Percentiles rank a stretch among this genome's conserved stretches.
phyloP scores from a whole-genome alignment of 148 eudicot species.

The Euryodendron excelsum region DNA sequence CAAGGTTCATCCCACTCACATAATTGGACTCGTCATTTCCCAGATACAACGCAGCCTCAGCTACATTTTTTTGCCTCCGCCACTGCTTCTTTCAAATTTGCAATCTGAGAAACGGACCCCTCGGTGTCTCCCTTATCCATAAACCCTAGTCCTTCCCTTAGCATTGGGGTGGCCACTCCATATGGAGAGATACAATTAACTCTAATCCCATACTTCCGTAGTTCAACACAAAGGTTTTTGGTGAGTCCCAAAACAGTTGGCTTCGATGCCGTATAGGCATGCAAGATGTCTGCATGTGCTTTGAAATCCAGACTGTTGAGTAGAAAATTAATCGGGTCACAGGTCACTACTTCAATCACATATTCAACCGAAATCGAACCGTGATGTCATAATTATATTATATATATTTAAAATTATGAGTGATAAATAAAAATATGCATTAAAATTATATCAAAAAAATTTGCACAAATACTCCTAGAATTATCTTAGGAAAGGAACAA shows the following conservation, averaged over 20 bases:
- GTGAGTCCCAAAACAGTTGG: conserved; percentile 36
- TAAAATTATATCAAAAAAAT: no score
- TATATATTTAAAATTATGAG: no score
- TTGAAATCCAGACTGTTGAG: no score
- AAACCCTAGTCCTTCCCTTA: conserved; percentile 13
- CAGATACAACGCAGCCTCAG: conserved; percentile 42
- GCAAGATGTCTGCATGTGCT: conserved; percentile 29
- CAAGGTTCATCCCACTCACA: conserved; percentile 46
- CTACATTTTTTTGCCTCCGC: conserved; percentile 32
- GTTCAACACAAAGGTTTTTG: conserved; percentile 40
- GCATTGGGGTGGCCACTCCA: conserved; percentile 26
- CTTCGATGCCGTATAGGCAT: conserved; percentile 46
- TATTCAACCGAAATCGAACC: no score
- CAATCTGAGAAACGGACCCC: conserved; percentile 11
- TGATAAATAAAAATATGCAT: no score
- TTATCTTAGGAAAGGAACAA: no score
- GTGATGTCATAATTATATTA: no score
- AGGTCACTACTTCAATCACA: no score
- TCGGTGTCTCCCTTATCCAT: conserved; percentile 3
- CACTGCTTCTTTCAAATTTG: conserved; percentile 28
- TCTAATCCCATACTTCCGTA: conserved; percentile 44
- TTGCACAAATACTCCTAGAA: no score
- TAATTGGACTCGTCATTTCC: conserved; percentile 48
- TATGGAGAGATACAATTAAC: conserved; percentile 45
- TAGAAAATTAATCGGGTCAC: no score